Conservation (phyloP, 78 protist genomes). For the Monocercomonoides exilis region DNA sequence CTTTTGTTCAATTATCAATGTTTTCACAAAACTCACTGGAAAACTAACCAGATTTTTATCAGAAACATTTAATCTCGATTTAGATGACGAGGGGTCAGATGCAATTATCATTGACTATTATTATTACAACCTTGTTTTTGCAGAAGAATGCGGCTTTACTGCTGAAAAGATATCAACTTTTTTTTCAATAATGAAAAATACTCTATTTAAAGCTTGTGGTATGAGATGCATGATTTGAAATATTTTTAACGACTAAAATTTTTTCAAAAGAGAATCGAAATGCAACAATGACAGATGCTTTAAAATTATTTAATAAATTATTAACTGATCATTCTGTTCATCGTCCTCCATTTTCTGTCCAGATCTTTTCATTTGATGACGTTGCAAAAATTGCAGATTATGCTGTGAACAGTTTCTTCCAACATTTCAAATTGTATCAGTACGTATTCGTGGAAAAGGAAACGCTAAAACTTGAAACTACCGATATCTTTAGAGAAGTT, state of each 20-base stretch:
- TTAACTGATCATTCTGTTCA: not conserved
- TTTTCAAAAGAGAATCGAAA: not conserved
- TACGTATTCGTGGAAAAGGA: not conserved
- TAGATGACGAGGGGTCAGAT: not conserved
- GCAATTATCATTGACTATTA: not conserved
- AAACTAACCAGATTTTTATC: not conserved
- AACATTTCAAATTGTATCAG: not conserved
- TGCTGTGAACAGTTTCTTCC: not conserved
- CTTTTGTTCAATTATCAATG: not conserved
- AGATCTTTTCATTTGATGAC: not conserved
- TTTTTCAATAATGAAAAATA: constrained; percentile 5
- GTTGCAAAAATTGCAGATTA: not conserved
- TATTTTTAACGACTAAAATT: not conserved
- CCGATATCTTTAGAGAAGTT: not conserved
- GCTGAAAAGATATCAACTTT: constrained; percentile 6
- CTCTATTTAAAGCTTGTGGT: not conserved
- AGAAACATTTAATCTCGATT: not conserved
- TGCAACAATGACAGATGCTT: not conserved
- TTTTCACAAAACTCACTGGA: not conserved
- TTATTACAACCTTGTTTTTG: constrained; percentile 11
- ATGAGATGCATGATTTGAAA: not conserved
- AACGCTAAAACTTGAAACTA: not conserved
- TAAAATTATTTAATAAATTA: not conserved
- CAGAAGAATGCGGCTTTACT: not conserved
- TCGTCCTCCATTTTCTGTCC: constrained; percentile 11